These are phyloP conservation scores for Larix sibirica DNA, from an alignment of 83 land plant genomes.

Conservation along the genomic window DNA sequence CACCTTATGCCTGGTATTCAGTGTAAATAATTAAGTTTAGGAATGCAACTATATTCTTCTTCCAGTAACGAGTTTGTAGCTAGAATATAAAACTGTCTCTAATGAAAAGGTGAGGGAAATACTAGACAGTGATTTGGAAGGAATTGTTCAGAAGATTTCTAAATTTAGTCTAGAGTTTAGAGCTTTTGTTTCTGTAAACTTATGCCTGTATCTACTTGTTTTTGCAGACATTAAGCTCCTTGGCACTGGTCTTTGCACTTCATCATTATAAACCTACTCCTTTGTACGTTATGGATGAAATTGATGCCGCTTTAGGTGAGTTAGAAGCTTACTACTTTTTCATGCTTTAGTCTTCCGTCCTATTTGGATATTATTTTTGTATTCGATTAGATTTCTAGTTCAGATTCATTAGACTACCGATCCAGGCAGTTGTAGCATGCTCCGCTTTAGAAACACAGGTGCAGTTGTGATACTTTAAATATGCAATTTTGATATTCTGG, in stretches of 20 bases:
- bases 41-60: no score
- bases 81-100: no score
- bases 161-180: not conserved
- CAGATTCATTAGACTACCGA: not conserved
- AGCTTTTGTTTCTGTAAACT: not conserved
- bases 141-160: not conserved
- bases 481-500: no score
- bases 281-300: slow-evolving; percentile 98
- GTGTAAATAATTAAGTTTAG: no score
- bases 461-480: no score
- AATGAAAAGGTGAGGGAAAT: no score
- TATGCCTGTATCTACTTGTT: not conserved
- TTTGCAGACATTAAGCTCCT: slow-evolving; percentile 90
- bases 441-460: no score
- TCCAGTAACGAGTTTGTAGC: no score
- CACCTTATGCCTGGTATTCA: not conserved
- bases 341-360: not conserved
- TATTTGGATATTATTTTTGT: not conserved
- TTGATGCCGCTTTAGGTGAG: slow-evolving; percentile 96
- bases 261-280: slow-evolving; percentile 99
- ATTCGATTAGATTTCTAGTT: not conserved
- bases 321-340: not conserved
- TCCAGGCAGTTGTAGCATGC: not conserved
- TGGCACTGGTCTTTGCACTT: slow-evolving; percentile 95
- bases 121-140: no score